Evolutionary conservation across 441 rosid genomes (phyloP).

Genomic region (Syzygium syzygioides): DNA sequence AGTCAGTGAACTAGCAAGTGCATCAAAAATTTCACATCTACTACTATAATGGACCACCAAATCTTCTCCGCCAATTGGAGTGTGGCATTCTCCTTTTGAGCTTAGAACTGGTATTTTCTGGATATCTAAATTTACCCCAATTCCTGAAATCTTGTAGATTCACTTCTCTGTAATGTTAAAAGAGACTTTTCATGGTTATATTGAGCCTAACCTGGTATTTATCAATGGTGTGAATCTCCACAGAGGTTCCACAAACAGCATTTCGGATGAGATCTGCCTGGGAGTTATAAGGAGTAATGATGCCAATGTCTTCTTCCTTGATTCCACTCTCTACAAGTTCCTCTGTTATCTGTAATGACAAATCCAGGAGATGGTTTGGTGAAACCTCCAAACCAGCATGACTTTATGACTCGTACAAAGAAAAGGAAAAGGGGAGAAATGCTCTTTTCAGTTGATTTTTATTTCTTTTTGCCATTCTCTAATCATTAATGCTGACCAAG

Average conservation of each 20-base stretch:
- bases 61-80: neutral
- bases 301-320: constrained; percentile 69
- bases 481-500: neutral
- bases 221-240: constrained; percentile 94
- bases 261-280: constrained; percentile 73
- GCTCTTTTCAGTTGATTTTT: neutral
- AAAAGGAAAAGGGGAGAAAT: neutral
- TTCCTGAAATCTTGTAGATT: neutral
- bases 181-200: neutral
- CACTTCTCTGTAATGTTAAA: neutral
- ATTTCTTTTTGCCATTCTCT: neutral
- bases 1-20: neutral
- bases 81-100: neutral
- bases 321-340: constrained; percentile 58
- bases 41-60: neutral
- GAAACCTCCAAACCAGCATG: neutral
- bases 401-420: neutral
- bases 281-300: constrained; percentile 94
- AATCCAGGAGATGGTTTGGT: neutral
- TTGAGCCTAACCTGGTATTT: constrained; percentile 76
- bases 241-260: constrained; percentile 29
- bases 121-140: neutral
- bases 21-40: neutral
- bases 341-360: constrained; percentile 44
- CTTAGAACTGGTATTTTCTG: neutral